A percentile compares a stretch with the other conserved stretches of the same genome.
phyloP scores from a whole-genome alignment of 257 asterid genomes.

The Solanum lignicaule region DNA sequence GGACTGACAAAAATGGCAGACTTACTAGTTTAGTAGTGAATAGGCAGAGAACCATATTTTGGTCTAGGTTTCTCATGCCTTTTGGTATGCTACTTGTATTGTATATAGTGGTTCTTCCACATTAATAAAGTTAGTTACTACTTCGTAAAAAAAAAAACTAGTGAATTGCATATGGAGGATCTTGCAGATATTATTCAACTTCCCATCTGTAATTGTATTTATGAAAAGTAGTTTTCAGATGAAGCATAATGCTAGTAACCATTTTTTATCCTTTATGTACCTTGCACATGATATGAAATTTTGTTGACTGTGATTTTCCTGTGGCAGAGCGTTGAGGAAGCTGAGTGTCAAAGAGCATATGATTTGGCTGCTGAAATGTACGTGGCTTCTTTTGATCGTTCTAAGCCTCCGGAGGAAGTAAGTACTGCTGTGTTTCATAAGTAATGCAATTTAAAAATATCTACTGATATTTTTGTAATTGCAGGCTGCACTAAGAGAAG shows the following conservation, averaged over 20 bases:
- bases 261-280: not conserved
- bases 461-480: slow-evolving; percentile 18
- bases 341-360: slow-evolving; percentile 93
- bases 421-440: slow-evolving; percentile 15
- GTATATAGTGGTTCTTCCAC: not conserved
- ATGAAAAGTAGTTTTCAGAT: not conserved
- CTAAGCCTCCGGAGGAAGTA: slow-evolving; percentile 94
- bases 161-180: not conserved
- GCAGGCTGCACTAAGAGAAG: slow-evolving; percentile 84
- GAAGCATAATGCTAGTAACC: not conserved
- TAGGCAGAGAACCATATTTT: not conserved
- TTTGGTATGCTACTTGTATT: not conserved
- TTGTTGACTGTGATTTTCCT: not conserved
- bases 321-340: slow-evolving; percentile 89
- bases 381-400: slow-evolving; percentile 71
- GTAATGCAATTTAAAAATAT: slow-evolving; percentile 2
- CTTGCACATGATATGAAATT: not conserved
- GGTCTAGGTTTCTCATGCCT: not conserved
- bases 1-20: not conserved
- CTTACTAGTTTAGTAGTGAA: not conserved
- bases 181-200: not conserved
- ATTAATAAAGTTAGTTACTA: not conserved
- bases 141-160: not conserved
- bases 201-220: not conserved
- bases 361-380: slow-evolving; percentile 69